Percentiles rank a stretch among this genome's conserved stretches.
Evolutionary conservation across 352 stramenopile species (phyloP).

Genomic region (Poterioochromonas sp.): DNA sequence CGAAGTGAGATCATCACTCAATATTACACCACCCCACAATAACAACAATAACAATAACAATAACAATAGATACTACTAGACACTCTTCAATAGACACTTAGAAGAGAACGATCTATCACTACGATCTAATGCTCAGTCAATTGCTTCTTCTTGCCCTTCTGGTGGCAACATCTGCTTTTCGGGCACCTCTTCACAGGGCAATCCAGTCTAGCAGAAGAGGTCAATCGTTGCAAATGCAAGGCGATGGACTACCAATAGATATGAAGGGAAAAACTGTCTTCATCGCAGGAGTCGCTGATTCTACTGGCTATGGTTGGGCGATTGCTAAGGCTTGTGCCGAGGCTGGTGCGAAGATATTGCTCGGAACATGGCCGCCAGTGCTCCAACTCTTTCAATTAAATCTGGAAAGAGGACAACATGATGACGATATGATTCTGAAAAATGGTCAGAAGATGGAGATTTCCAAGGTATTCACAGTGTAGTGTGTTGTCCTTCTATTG

Average conservation of each 20-base stretch:
- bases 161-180: too few species aligned
- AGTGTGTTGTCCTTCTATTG: background rate
- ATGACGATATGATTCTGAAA: constrained; percentile 58
- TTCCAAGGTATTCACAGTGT: constrained; percentile 45
- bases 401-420: constrained; percentile 62
- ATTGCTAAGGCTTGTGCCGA: constrained; percentile 65
- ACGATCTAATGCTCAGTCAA: too few species aligned
- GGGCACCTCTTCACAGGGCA: too few species aligned
- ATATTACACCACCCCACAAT: too few species aligned
- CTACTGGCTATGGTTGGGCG: constrained; percentile 70
- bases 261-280: constrained; percentile 63
- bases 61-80: too few species aligned
- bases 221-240: background rate
- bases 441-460: constrained; percentile 67
- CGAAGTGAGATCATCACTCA: too few species aligned
- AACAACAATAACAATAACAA: too few species aligned
- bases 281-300: constrained; percentile 67
- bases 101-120: too few species aligned
- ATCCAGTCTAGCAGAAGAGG: too few species aligned
- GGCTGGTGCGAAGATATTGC: constrained; percentile 65
- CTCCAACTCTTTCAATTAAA: constrained; percentile 68
- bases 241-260: constrained; percentile 44
- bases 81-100: too few species aligned
- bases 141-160: too few species aligned
- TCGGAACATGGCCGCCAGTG: constrained; percentile 71